Conservation (phyloP, 108 stramenopile genomes). For the Fragilaria radians region DNA sequence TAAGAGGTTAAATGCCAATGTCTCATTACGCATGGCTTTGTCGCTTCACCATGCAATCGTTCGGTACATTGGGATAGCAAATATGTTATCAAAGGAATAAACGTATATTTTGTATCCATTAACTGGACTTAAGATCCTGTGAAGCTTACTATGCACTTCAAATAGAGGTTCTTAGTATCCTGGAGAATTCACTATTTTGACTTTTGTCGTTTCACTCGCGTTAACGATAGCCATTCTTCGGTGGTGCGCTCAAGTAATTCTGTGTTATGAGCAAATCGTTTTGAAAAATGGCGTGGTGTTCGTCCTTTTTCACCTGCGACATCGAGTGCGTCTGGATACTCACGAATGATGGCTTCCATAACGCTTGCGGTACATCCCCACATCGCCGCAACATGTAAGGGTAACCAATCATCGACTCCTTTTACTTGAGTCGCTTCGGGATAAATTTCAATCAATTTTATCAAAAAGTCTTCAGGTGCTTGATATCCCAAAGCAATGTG, state of each 20-base stretch:
- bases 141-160: too few relatives aligned
- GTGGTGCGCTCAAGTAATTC: constrained; percentile 27
- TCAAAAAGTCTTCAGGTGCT: constrained; percentile 45
- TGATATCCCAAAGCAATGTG: constrained; percentile 56
- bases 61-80: too few relatives aligned
- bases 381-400: constrained; percentile 51
- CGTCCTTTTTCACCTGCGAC: constrained; percentile 32
- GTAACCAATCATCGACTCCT: constrained; percentile 56
- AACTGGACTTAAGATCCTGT: too few relatives aligned
- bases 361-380: constrained; percentile 25
- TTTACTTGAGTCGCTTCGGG: constrained; percentile 35
- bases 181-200: too few relatives aligned
- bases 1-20: too few relatives aligned
- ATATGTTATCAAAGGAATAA: too few relatives aligned
- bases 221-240: constrained; percentile 26
- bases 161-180: too few relatives aligned
- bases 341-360: constrained; percentile 26
- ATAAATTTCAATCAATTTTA: constrained; percentile 39
- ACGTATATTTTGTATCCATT: too few relatives aligned
- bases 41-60: too few relatives aligned
- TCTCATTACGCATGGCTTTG: too few relatives aligned
- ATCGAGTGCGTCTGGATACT: constrained; percentile 29
- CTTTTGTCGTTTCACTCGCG: too few relatives aligned
- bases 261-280: constrained; percentile 26
- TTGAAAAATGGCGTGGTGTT: constrained; percentile 27